Evolutionary conservation across 2,329 filamentous ascomycete genomes (phyloP).

Genomic region (Exophiala sideris): DNA sequence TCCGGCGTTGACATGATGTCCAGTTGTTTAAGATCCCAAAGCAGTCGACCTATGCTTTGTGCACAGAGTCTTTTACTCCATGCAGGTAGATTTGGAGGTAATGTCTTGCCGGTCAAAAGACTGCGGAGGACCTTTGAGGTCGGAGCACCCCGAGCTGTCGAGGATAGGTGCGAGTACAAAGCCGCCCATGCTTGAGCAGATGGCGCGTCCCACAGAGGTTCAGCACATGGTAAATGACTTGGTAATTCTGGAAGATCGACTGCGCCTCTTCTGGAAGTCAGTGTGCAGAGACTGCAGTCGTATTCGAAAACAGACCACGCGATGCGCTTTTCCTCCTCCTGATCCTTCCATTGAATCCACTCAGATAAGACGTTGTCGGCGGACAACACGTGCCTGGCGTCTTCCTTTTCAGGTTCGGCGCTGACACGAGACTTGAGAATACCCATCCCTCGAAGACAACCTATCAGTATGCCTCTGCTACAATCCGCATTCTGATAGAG

Average conservation of each 20-base stretch:
- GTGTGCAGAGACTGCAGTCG: slow-evolving; percentile 22
- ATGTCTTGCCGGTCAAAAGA: slow-evolving; percentile 12
- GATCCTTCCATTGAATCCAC: slow-evolving; percentile 21
- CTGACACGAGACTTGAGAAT: slow-evolving; percentile 19
- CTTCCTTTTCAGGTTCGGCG: slow-evolving; percentile 17
- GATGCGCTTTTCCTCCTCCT: slow-evolving; percentile 19
- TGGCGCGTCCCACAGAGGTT: slow-evolving; percentile 21
- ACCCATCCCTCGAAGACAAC: slow-evolving; percentile 22
- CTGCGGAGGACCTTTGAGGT: slow-evolving; percentile 19
- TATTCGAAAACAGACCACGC: slow-evolving; percentile 24
- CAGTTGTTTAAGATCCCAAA: slow-evolving; percentile 24
- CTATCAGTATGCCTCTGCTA: slow-evolving; percentile 18
- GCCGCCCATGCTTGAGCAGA: slow-evolving; percentile 17
- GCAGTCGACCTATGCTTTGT: slow-evolving; percentile 22
- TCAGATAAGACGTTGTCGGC: slow-evolving; percentile 5
- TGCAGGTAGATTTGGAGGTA: slow-evolving; percentile 18
- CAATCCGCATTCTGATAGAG: slow-evolving; percentile 23
- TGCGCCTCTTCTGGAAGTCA: slow-evolving; percentile 19
- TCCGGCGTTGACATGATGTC: slow-evolving; percentile 21
- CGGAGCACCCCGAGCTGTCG: slow-evolving; percentile 13
- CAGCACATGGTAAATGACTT: slow-evolving; percentile 18
- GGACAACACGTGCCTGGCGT: slow-evolving; percentile 3
- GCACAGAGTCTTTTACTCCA: slow-evolving; percentile 23
- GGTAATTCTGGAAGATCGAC: slow-evolving; percentile 21
- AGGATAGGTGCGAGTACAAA: slow-evolving; percentile 11